phyloP scores from a whole-genome alignment of 306 rosid genomes.

The Albizia julibrissin region DNA sequence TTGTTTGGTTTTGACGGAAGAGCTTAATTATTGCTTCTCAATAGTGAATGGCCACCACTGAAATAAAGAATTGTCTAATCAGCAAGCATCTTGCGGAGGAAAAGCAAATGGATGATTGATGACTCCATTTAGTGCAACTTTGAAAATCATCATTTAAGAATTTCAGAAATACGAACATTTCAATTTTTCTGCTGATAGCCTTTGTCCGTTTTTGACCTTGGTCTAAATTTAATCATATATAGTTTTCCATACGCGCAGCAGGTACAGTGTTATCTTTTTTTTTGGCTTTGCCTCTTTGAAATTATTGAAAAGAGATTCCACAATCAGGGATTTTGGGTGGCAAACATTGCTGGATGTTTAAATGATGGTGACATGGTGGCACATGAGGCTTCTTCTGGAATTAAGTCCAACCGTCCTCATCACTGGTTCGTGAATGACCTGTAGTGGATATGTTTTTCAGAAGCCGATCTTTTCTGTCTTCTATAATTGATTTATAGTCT shows the following conservation, averaged over 20 bases:
- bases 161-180: neutral
- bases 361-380: neutral
- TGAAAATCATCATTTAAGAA: conserved; percentile 3
- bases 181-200: neutral
- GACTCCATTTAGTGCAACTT: conserved; percentile 26
- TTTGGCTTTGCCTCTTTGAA: neutral
- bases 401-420: neutral
- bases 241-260: neutral
- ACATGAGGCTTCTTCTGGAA: neutral
- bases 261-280: neutral
- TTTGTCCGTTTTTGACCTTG: neutral
- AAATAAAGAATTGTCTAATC: neutral
- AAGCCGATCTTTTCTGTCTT: conserved; percentile 40
- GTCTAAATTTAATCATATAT: neutral
- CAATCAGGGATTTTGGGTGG: conserved; percentile 67
- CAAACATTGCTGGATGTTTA: conserved; percentile 33
- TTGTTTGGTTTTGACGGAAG: neutral
- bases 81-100: conserved; percentile 30
- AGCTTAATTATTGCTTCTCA: conserved; percentile 7
- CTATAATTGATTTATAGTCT: neutral
- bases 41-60: neutral
- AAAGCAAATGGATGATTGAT: conserved; percentile 46
- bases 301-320: conserved; percentile 28
- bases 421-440: too few species aligned
- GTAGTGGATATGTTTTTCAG: neutral